phyloP scores from a whole-genome alignment of 2,329 filamentous ascomycete genomes.

The Colletotrichum spinosum region DNA sequence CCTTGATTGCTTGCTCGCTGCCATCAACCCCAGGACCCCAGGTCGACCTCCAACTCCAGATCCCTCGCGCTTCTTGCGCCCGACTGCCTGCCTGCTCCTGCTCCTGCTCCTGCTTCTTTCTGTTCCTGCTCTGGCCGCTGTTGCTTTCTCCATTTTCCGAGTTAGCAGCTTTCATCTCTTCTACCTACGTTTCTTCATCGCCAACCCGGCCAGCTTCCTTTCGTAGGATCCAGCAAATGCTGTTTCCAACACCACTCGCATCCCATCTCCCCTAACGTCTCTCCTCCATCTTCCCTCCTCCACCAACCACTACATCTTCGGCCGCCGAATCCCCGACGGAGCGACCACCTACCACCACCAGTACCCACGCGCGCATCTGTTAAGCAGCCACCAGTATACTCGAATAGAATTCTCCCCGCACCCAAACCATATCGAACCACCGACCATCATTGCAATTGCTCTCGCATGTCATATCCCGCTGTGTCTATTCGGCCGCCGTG shows the following conservation, averaged over 20 bases:
- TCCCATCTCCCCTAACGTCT: constrained; percentile 31
- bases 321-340: constrained; percentile 32
- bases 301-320: constrained; percentile 33
- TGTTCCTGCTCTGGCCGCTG: constrained; percentile 15
- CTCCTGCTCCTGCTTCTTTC: too few species aligned
- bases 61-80: constrained; percentile 15
- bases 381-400: constrained; percentile 16
- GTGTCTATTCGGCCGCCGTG: constrained; percentile 38
- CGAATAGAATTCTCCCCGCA: constrained; percentile 24
- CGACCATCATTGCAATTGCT: constrained; percentile 26
- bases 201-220: constrained; percentile 25
- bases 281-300: constrained; percentile 18
- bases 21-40: constrained; percentile 44
- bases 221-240: constrained; percentile 33
- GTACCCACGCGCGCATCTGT: constrained; percentile 21
- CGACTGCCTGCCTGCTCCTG: not conserved
- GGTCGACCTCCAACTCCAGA: constrained; percentile 28
- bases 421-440: not conserved
- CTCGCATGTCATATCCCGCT: constrained; percentile 28
- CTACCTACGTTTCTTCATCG: constrained; percentile 10
- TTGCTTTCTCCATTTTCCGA: constrained; percentile 20
- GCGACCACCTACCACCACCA: constrained; percentile 28
- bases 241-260: constrained; percentile 27
- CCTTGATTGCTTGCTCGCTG: constrained; percentile 34
- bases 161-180: constrained; percentile 3